A percentile compares a stretch with the other conserved stretches of the same genome.
phyloP scores from a whole-genome alignment of 2,329 filamentous ascomycete species.

The Aspergillus vadensis region DNA sequence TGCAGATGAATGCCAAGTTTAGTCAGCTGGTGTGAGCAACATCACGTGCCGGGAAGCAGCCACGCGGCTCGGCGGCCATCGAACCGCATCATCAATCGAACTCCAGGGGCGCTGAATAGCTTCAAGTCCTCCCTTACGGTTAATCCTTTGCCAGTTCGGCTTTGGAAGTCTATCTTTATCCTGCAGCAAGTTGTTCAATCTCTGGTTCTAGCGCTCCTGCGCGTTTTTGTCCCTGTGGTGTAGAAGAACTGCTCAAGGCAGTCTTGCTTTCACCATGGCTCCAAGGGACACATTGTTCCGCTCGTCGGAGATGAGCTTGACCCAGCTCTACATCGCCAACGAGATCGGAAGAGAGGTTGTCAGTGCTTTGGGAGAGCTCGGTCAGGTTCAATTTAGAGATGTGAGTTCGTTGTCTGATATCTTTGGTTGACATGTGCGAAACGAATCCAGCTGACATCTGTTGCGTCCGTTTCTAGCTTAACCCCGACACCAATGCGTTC shows the following conservation, averaged over 20 bases:
- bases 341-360: conserved; percentile 98
- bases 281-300: conserved; percentile 94
- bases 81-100: conserved; percentile 10
- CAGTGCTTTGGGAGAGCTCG: conserved; percentile 92
- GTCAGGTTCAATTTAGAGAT: conserved; percentile 95
- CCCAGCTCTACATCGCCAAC: conserved; percentile 98
- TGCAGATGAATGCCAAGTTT: not conserved
- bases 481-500: conserved; percentile 88
- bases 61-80: conserved; percentile 21
- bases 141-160: not conserved
- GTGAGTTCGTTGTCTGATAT: conserved; percentile 57
- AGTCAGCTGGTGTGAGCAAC: not conserved
- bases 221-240: conserved; percentile 20
- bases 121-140: conserved; percentile 19
- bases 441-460: conserved; percentile 20
- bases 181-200: not conserved
- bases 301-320: conserved; percentile 99
- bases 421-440: conserved; percentile 5
- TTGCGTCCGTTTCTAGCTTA: conserved; percentile 63
- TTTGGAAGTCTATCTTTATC: conserved; percentile 15
- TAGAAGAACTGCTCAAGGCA: conserved; percentile 26
- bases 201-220: conserved; percentile 6
- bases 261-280: conserved; percentile 54
- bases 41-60: conserved; percentile 26
- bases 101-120: not conserved